Evolutionary conservation across 139 green algal genomes (phyloP), one percentile per base, ranked within the genome.

Genomic region (Tetradesmus lagerheimii): DNA sequence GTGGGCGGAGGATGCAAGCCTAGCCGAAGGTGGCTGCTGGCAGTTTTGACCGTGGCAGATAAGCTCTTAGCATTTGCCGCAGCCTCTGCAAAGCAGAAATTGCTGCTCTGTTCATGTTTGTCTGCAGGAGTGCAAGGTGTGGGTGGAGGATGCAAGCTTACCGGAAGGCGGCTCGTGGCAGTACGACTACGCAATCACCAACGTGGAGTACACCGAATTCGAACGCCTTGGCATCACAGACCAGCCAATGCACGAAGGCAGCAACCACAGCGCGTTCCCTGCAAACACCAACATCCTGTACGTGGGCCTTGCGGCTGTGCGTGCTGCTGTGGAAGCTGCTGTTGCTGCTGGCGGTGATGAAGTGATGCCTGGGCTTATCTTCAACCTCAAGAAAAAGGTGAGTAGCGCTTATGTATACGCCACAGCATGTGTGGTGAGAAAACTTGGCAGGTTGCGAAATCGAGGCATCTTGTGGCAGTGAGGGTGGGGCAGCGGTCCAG

Each of bases 271-370:
- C 31, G 92, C 93, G 39, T 99, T 98, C 90, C 98, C 98, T 16
- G 98, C 98, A 81, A 99, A 99, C 94, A 99, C 98, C 50, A 99
- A 99, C 91, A 97, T 99, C 57, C 94, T 99, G 23, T 99, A 98
- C 81, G 93, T 99, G 15, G 95, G 90, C 0, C 87, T 96, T 38
- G 38, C 53, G 4, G 93, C 90, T n/a, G 93, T 89, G 0, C 31
- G 78, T 37, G 47, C 92, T 38, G 90, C 94, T 12, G 94, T 95
- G 11, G 93, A 96, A 80, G 79, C 83, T 2, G 91, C 92, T 53
- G 92, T 98, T 83, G 84, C 89, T 79, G 81, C 64, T 35, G 43
- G 91, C 71, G 86, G 86, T 6, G 79, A 57, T 5, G 87, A 95
- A 34, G 94, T 91, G 87, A 93, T 99, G 87, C 98, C 98, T 0